phyloP scores from a whole-genome alignment of 257 asterid species.

The Solanum paucissectum region DNA sequence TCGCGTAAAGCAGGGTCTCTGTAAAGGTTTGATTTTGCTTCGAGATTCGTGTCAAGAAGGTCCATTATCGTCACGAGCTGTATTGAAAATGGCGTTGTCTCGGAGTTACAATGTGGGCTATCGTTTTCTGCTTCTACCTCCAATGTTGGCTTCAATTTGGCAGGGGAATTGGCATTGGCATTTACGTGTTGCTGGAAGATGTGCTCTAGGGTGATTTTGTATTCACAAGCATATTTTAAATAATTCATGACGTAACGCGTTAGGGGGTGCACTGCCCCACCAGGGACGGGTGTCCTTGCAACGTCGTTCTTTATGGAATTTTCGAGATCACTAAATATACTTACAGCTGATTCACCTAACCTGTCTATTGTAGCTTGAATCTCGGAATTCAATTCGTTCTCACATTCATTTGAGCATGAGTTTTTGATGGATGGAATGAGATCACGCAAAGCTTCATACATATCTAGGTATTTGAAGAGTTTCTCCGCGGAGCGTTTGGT shows the following conservation, averaged over 20 bases:
- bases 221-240: slow-evolving; percentile 58
- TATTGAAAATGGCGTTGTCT: slow-evolving; percentile 36
- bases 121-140: slow-evolving; percentile 24
- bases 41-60: slow-evolving; percentile 43
- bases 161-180: background rate
- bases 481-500: slow-evolving; percentile 70
- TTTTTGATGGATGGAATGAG: slow-evolving; percentile 30
- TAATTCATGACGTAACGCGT: slow-evolving; percentile 88
- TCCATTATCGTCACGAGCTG: slow-evolving; percentile 56
- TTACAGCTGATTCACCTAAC: slow-evolving; percentile 56
- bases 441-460: slow-evolving; percentile 49
- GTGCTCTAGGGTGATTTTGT: slow-evolving; percentile 43
- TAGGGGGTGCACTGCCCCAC: slow-evolving; percentile 90
- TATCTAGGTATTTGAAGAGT: slow-evolving; percentile 65
- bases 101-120: slow-evolving; percentile 22
- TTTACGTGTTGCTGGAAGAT: slow-evolving; percentile 31
- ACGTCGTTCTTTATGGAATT: slow-evolving; percentile 51
- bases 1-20: slow-evolving; percentile 42
- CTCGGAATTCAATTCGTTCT: slow-evolving; percentile 34
- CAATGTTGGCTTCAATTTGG: background rate
- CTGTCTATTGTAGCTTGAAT: slow-evolving; percentile 32
- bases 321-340: slow-evolving; percentile 59
- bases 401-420: slow-evolving; percentile 15
- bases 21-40: slow-evolving; percentile 47
- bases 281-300: slow-evolving; percentile 54